phyloP scores from a whole-genome alignment of 495 filamentous ascomycete species.

The Aspergillus campestris region DNA sequence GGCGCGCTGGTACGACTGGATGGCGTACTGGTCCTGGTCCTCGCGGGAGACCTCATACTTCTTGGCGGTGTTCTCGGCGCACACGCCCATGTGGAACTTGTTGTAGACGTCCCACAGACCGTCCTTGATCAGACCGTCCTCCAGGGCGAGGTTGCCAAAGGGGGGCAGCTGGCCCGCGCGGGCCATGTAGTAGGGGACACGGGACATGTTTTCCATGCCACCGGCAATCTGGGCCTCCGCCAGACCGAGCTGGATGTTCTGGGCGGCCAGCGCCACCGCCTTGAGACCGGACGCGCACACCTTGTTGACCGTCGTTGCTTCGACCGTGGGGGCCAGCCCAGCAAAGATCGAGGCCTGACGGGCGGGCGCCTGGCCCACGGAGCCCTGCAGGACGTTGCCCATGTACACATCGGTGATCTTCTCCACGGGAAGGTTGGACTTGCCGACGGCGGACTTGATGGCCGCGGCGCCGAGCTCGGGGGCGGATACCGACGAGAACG shows the following conservation, averaged over 20 bases:
- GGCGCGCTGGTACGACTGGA: conserved; percentile 76
- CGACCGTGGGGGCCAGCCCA: conserved; percentile 67
- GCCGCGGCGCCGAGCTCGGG: conserved; percentile 77
- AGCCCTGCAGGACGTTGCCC: conserved; percentile 88
- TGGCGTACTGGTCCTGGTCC: conserved; percentile 84
- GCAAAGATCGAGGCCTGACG: conserved; percentile 85
- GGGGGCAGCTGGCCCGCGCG: conserved; percentile 66
- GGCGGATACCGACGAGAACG: conserved; percentile 71
- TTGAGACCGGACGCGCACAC: conserved; percentile 95
- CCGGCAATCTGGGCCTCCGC: conserved; percentile 83
- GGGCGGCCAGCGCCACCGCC: conserved; percentile 79
- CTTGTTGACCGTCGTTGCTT: conserved; percentile 91
- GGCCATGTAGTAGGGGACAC: conserved; percentile 83
- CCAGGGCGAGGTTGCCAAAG: conserved; percentile 76
- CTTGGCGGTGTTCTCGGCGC: conserved; percentile 92
- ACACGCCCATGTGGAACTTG: conserved; percentile 94
- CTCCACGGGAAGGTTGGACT: conserved; percentile 66
- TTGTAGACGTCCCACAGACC: conserved; percentile 96
- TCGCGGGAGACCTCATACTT: conserved; percentile 72
- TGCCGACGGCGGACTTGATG: conserved; percentile 79
- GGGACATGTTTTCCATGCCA: conserved; percentile 96
- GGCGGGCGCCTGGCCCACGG: conserved; percentile 81
- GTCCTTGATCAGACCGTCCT: conserved; percentile 91
- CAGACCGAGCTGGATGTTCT: conserved; percentile 86
- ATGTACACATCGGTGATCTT: conserved; percentile 89